phyloP scores from a whole-genome alignment of 208 protist genomes.

The Acanthamoeba polyphaga region DNA sequence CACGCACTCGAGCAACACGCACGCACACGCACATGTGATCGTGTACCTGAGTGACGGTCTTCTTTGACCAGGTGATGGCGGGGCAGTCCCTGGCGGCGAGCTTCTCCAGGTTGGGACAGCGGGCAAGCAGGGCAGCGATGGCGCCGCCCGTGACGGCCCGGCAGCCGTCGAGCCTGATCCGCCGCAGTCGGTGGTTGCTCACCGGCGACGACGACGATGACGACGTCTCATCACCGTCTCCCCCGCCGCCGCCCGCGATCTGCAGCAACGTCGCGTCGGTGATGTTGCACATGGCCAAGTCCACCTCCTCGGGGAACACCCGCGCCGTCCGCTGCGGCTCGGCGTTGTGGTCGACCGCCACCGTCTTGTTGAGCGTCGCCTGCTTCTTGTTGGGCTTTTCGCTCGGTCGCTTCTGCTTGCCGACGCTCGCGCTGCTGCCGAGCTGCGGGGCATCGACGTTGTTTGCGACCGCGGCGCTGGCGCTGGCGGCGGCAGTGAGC shows the following conservation, averaged over 20 bases:
- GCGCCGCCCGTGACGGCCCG: not conserved
- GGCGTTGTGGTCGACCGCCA: not conserved
- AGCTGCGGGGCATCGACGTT: not conserved
- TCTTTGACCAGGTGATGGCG: not conserved
- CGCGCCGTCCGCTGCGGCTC: not conserved
- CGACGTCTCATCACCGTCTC: not conserved
- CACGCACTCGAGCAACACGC: no score
- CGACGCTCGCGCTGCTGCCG: not conserved
- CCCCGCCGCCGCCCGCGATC: not conserved
- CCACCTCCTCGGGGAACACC: slow-evolving; percentile 37
- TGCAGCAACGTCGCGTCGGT: not conserved
- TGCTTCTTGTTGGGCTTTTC: not conserved
- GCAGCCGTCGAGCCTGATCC: not conserved
- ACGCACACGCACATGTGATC: no score
- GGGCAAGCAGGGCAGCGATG: not conserved
- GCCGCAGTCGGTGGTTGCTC: not conserved
- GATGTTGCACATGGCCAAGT: not conserved
- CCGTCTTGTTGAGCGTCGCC: not conserved
- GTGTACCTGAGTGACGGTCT: not conserved
- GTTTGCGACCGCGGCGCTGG: not conserved
- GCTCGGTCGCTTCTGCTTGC: not conserved
- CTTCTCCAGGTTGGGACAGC: not conserved
- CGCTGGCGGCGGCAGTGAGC: not conserved
- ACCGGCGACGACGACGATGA: not conserved
- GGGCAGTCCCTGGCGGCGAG: not conserved